Evolutionary conservation across 2,329 filamentous ascomycete genomes (phyloP).

Genomic region (Colletotrichum chlorophyti): DNA sequence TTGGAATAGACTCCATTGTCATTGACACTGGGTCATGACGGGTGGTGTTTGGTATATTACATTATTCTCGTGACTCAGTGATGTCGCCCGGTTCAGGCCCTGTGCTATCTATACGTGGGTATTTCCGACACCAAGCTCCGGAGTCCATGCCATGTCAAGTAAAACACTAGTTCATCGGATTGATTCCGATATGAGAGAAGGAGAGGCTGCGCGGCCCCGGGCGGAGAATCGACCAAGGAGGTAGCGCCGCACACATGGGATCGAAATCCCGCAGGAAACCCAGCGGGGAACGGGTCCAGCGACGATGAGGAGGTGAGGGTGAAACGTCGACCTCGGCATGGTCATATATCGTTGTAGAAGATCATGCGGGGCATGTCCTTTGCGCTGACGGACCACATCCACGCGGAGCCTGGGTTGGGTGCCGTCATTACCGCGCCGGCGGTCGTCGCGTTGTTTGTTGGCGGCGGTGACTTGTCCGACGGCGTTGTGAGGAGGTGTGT

Average conservation of each 20-base stretch:
- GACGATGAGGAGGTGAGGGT: neutral
- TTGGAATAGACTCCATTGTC: slow-evolving; percentile 22
- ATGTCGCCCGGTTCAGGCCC: no score
- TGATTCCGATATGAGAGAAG: no score
- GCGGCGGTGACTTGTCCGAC: slow-evolving; percentile 17
- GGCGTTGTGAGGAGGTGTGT: slow-evolving; percentile 59
- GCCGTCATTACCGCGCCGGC: slow-evolving; percentile 39
- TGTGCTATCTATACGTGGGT: no score
- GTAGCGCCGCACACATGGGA: no score
- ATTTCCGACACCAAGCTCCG: no score
- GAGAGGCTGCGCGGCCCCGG: no score
- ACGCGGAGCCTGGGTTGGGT: slow-evolving; percentile 45
- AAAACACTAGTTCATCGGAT: no score
- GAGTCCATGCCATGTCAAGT: no score
- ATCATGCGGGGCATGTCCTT: slow-evolving; percentile 41
- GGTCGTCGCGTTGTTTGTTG: slow-evolving; percentile 34
- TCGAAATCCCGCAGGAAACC: no score
- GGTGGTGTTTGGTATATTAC: neutral
- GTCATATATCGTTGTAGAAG: slow-evolving; percentile 36
- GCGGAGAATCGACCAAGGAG: no score
- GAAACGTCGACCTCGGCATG: neutral
- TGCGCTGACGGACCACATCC: slow-evolving; percentile 44
- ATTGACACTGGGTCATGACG: neutral
- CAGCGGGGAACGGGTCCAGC: no score
- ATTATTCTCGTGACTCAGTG: no score